Evolutionary conservation across 2,329 filamentous ascomycete species (phyloP), one percentile per base, ranked within the genome.

Genomic region (Penicillium olsonii): DNA sequence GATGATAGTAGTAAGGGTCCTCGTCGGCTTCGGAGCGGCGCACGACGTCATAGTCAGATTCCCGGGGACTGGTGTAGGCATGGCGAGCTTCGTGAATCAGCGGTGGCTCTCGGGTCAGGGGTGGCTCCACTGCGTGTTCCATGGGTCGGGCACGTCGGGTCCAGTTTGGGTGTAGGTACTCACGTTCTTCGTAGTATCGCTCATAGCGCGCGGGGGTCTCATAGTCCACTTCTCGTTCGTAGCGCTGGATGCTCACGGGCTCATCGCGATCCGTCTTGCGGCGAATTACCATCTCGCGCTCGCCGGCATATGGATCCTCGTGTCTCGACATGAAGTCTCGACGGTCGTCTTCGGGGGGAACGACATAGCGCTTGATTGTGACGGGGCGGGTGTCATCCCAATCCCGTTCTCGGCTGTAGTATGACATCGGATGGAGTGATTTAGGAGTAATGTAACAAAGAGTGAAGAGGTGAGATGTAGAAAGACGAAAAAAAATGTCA

Each of bases 1-100:
- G 78, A 58, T 84, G 79, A 62, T 84, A 84, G 61, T 83, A 84
- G 62, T 84, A 84, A 51, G 83, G 78, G 31, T 84, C 81, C 48
- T 78, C 67, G n/a, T 74, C 69, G 19, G 76, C 68, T 54, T 84
- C 81, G 19, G 81, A 74, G 31, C 80, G 81, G 57, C 83, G 81
- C 51, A 84, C 74, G 45, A 84, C 70, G 50, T 84, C 81, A 55
- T 82, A 85, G 34, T 81, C 77, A 20, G 79, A 78, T 59, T 84
- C 81, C 41, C 77, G 77, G 17, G 71, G 66, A 42, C 68, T 63
- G 27, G 76, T 65, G 50, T 82, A 76, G 49, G 79, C 71, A 48
- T 74, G 73, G 53, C 78, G 77, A 33, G 74, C 75, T 68, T 82
- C 76, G 55, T 77, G 73, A 61, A 82, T 75, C 54, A 83, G 81